Base-by-base conservation (phyloP, 2,329 filamentous ascomycete species). In the Fusarium ambrosium region DNA sequence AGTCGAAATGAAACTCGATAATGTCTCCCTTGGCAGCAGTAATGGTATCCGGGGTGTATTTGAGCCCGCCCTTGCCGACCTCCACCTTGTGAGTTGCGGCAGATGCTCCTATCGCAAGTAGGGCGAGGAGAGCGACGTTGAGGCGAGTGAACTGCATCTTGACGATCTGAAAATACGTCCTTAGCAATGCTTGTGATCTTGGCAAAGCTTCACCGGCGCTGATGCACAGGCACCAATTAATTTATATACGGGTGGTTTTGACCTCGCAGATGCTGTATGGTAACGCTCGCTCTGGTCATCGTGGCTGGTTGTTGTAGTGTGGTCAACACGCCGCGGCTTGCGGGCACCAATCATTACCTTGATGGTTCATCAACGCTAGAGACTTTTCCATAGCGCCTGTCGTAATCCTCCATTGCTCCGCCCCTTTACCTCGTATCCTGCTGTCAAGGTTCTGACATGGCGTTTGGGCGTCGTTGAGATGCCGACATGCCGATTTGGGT, bases 1-100 rank as follows among this genome's bases (percentile, higher is more conserved):
- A 83, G 11, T 84, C 81, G 79, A 89, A 90, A 76, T 88, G 86
- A 81, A 90, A 89, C 77, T 89, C 86, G 65, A 90, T 80, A 56
- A 85, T 82, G 74, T 88, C 87, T 67, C 88, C 88, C 13, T 82
- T 71, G 39, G 80, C 71, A 22, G 87, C 87, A 29, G 79, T 81
- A 68, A 88, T 74, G n/a, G 53, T 58, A 16, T 37, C 34, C 7
- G 53, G 53, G 13, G n/a, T 37, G 32, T 58, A 58, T 4, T 22
- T 58, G 32, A 58, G 53, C 8, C 53, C 53, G 2, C 53, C 53
- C 53, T 58, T 37, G 20, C 53, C 53, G 13, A 58, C 53, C 32
- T 58, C 53, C 11, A 58, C 32, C 5, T 18, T 58, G 53, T 58
- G 53, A 34, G 32, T 58, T 20, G 53, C 20, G 32, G 53, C 53